These are phyloP conservation scores for Saccharomycopsis fodiens DNA, from an alignment of 805 yeast species.

Conservation along the genomic window DNA sequence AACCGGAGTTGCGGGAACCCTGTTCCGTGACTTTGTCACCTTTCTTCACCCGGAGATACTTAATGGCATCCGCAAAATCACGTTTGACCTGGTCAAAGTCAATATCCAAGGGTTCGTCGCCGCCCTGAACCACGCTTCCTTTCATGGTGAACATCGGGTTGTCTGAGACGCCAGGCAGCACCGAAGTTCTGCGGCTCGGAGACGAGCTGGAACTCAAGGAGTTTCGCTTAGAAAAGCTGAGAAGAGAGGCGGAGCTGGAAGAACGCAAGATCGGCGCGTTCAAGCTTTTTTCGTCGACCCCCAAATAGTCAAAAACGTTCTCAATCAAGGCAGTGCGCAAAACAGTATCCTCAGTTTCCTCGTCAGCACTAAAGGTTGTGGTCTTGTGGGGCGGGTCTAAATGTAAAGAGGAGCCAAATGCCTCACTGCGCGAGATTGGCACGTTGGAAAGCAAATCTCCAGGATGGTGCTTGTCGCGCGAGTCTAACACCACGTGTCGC, in stretches of 20 bases:
- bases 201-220: not conserved
- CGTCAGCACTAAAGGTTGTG: slow-evolving; percentile 42
- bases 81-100: slow-evolving; percentile 45
- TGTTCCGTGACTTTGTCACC: slow-evolving; percentile 56
- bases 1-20: slow-evolving; percentile 61
- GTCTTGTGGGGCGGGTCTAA: slow-evolving; percentile 7
- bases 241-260: slow-evolving; percentile 21
- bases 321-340: slow-evolving; percentile 61
- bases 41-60: slow-evolving; percentile 44
- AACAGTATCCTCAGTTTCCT: slow-evolving; percentile 65
- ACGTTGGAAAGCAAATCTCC: slow-evolving; percentile 82
- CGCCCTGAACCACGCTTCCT: not conserved
- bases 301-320: slow-evolving; percentile 59
- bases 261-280: slow-evolving; percentile 20
- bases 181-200: not conserved
- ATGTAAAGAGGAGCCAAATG: not conserved
- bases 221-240: slow-evolving; percentile 7
- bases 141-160: not conserved
- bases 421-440: slow-evolving; percentile 45
- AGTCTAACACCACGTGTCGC: slow-evolving; percentile 44
- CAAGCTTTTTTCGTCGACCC: slow-evolving; percentile 42
- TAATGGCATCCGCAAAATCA: slow-evolving; percentile 54
- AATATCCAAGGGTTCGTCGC: slow-evolving; percentile 18
- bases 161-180: not conserved
- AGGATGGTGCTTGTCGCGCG: slow-evolving; percentile 59